These are phyloP conservation scores for Pseudevernia furfuracea DNA, from an alignment of 495 filamentous ascomycete genomes.

Conservation along the genomic window DNA sequence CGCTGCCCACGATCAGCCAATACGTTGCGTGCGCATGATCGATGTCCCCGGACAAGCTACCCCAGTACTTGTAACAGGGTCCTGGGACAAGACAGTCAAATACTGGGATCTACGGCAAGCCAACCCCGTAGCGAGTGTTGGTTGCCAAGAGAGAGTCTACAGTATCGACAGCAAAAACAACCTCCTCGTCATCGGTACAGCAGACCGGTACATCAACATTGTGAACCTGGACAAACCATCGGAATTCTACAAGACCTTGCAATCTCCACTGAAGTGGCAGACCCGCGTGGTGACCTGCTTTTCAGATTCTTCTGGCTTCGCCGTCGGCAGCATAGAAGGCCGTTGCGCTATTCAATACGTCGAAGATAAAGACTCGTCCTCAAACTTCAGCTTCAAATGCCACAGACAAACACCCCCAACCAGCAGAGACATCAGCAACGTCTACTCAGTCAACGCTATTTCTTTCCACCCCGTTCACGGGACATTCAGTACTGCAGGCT, in stretches of 20 bases:
- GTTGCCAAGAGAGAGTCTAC: constrained; percentile 76
- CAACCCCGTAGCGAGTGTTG: constrained; percentile 54
- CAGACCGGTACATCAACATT: constrained; percentile 82
- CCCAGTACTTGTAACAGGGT: constrained; percentile 76
- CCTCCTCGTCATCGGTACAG: constrained; percentile 73
- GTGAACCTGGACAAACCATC: constrained; percentile 71
- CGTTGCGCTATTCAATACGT: constrained; percentile 84
- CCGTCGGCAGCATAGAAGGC: constrained; percentile 81
- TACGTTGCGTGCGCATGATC: constrained; percentile 73
- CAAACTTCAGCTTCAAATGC: constrained; percentile 90
- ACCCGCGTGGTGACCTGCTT: constrained; percentile 80
- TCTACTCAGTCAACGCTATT: constrained; percentile 84
- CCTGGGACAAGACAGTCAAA: constrained; percentile 93
- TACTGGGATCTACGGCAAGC: constrained; percentile 82
- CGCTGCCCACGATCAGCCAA: constrained; percentile 71
- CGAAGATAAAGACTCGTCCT: constrained; percentile 73
- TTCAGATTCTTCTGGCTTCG: constrained; percentile 74
- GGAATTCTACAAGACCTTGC: constrained; percentile 73
- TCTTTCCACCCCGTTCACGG: constrained; percentile 81
- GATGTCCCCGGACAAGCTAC: constrained; percentile 44
- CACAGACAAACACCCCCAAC: constrained; percentile 68
- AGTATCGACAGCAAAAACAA: constrained; percentile 74
- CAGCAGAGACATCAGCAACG: constrained; percentile 60
- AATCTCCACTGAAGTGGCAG: constrained; percentile 83
- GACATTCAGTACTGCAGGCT: constrained; percentile 84